These are phyloP conservation scores for Calycina marina DNA, from an alignment of 2,329 filamentous ascomycete species.

Conservation along the genomic window DNA sequence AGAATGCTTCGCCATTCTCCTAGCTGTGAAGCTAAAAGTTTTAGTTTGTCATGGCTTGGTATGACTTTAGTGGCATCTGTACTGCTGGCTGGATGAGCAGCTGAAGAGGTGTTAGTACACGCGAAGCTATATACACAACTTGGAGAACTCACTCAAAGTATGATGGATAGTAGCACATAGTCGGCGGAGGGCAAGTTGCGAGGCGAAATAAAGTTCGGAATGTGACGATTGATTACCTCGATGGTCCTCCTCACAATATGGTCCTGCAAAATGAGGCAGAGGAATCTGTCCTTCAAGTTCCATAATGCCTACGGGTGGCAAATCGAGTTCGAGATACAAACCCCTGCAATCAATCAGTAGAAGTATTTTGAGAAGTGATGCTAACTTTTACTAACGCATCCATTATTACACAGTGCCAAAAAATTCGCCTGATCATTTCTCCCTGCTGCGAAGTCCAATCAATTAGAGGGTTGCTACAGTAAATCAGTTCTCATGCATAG, in stretches of 20 bases:
- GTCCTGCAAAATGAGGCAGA: constrained; percentile 36
- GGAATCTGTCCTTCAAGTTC: constrained; percentile 37
- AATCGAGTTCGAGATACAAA: constrained; percentile 41
- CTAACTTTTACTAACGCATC: constrained; percentile 29
- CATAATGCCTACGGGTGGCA: constrained; percentile 39
- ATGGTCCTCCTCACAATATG: constrained; percentile 32
- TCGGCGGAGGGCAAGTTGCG: constrained; percentile 41
- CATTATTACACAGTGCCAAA: constrained; percentile 42
- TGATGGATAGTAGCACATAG: constrained; percentile 38
- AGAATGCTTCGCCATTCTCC: constrained; percentile 43
- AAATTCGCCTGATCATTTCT: constrained; percentile 38
- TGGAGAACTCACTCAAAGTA: constrained; percentile 33
- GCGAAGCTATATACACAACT: no score
- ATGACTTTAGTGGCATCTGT: no score
- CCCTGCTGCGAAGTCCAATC: constrained; percentile 32
- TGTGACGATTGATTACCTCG: constrained; percentile 34
- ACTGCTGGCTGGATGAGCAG: no score
- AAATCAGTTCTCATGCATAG: not conserved
- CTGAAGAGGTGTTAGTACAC: no score
- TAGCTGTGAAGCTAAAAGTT: constrained; percentile 36
- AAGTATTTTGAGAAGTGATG: not conserved
- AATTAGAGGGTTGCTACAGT: constrained; percentile 24
- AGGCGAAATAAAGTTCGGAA: constrained; percentile 43
- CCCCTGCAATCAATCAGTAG: constrained; percentile 26
- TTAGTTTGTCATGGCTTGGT: no score